Base-by-base conservation (phyloP, 2,329 filamentous ascomycete species). In the Lizonia empirigonia region DNA sequence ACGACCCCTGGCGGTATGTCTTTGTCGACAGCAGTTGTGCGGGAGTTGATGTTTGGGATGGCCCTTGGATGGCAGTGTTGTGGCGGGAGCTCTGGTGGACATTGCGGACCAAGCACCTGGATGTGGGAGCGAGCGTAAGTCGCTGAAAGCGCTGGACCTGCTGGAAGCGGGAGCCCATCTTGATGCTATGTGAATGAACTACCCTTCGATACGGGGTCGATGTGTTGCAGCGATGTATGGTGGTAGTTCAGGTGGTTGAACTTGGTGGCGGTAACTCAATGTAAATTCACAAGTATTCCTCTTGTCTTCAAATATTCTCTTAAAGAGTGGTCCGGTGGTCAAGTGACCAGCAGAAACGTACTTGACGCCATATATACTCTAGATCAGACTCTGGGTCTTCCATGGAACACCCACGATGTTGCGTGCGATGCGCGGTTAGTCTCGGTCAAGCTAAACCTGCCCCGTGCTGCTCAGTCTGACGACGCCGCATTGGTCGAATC, bases 71-170 rank as follows among this genome's bases (percentile, higher is more conserved):
- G 13, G 69, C 64, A 44, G 65, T 67, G 63, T 69, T 51, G 44
- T 60, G 65, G 20, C 63, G 62, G 33, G 65, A 60, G 60, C 62
- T 69, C 35, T 64, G 65, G 48, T 70, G 68, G 15, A 71, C 68
- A 50, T 66, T 60, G 34, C 69, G 65, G 8, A 62, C 44, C 24
- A 69, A 51, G 7, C 54, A 55, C 18, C 60, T 63, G 30, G 53
- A 50, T 39, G 59, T 51, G n/a, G 63, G 58, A 18, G 60, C 41
- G 37, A 60, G 42, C 22, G 65, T 55, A 18, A 63, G 40, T 39
- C 59, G 36, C 48, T 67, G 54, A 15, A 70, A 56, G 38, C 58
- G 63, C 44, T 58, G 58, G 22, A 66, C 47, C 23, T 60, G 59
- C 33, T 64, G 64, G 39, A 62, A 55, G 32, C 58, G 55, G 30